These are phyloP conservation scores for Claviceps africana DNA, from an alignment of 2,329 filamentous ascomycete species.

Conservation along the genomic window DNA sequence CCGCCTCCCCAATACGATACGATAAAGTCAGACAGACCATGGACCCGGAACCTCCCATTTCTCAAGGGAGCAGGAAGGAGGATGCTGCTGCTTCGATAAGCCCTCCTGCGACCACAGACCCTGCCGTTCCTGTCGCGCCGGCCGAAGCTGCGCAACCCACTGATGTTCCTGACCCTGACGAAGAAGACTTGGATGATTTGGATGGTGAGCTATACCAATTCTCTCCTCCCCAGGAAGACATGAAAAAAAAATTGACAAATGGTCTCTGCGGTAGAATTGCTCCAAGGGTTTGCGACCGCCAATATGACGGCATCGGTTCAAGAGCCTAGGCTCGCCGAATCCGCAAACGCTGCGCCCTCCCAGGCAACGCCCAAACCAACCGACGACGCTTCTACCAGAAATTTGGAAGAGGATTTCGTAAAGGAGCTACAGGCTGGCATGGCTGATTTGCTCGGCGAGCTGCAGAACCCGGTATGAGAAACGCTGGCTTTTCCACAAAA, in stretches of 20 bases:
- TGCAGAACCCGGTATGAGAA: slow-evolving; percentile 43
- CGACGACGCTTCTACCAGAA: slow-evolving; percentile 15
- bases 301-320: slow-evolving; percentile 27
- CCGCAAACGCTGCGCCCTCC: slow-evolving; percentile 13
- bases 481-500: neutral
- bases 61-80: slow-evolving; percentile 12
- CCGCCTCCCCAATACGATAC: neutral
- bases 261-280: slow-evolving; percentile 50
- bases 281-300: slow-evolving; percentile 72
- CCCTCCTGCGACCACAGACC: slow-evolving; percentile 4
- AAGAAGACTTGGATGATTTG: slow-evolving; percentile 81
- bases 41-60: slow-evolving; percentile 8
- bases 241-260: slow-evolving; percentile 5
- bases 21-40: slow-evolving; percentile 6
- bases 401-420: slow-evolving; percentile 64
- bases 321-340: slow-evolving; percentile 8
- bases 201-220: slow-evolving; percentile 46
- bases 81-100: slow-evolving; percentile 10
- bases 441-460: slow-evolving; percentile 64
- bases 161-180: slow-evolving; percentile 72
- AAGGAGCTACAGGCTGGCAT: slow-evolving; percentile 82
- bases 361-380: slow-evolving; percentile 21
- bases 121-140: neutral
- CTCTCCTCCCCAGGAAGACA: no score
- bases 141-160: neutral